A percentile compares a stretch with the other conserved stretches of the same genome.
Conservation (phyloP, 805 yeast species). For the Wickerhamiella dianesei region DNA sequence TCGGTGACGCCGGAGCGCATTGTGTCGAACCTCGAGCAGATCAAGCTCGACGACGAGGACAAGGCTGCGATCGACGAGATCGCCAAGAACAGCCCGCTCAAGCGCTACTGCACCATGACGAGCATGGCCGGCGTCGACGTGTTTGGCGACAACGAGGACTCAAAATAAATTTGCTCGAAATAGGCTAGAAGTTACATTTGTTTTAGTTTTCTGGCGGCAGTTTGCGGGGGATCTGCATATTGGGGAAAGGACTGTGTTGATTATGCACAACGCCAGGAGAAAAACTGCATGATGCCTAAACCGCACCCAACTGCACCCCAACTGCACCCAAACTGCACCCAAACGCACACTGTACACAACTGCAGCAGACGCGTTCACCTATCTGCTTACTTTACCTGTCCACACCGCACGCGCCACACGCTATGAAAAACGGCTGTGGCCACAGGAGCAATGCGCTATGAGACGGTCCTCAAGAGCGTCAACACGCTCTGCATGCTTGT, state of each 20-base stretch:
- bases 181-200: not conserved
- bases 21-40: slow-evolving; percentile 28
- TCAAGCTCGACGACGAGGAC: slow-evolving; percentile 33
- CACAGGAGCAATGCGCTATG: not conserved
- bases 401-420: not conserved
- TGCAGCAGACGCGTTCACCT: no score
- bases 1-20: slow-evolving; percentile 56
- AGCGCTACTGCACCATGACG: slow-evolving; percentile 17
- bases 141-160: slow-evolving; percentile 19
- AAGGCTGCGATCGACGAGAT: slow-evolving; percentile 23
- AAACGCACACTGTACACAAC: no score
- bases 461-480: slow-evolving; percentile 6
- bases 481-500: slow-evolving; percentile 15
- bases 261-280: not conserved
- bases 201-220: no score
- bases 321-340: no score
- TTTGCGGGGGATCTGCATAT: not conserved
- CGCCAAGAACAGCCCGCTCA: slow-evolving; percentile 9
- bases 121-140: slow-evolving; percentile 9
- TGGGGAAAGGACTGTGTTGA: not conserved
- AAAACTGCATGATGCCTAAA: not conserved
- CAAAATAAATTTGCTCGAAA: slow-evolving; percentile 7
- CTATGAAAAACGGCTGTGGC: not conserved
- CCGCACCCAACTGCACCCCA: no score
- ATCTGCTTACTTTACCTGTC: no score